Evolutionary conservation across 2,329 filamentous ascomycete species (phyloP).

Genomic region (Sporothrix protearum): DNA sequence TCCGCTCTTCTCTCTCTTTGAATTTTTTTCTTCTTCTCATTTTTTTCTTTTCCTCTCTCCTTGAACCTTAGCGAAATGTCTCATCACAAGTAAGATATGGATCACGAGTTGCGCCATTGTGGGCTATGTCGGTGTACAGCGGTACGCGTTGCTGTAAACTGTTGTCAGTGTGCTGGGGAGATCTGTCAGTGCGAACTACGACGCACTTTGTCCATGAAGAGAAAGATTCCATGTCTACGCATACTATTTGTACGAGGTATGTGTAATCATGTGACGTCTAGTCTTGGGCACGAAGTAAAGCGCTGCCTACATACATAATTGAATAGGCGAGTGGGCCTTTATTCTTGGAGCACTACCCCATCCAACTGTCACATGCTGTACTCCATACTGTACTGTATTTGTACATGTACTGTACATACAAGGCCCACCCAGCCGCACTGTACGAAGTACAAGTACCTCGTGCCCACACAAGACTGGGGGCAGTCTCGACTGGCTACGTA

Average conservation of each 20-base stretch:
- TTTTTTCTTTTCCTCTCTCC: not conserved
- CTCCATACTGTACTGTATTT: too few relatives aligned
- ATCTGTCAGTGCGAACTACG: not conserved
- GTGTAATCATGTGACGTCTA: not conserved
- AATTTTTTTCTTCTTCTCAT: too few relatives aligned
- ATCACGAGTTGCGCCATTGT: not conserved
- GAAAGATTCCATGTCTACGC: not conserved
- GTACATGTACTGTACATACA: too few relatives aligned
- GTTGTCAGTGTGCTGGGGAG: not conserved
- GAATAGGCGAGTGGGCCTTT: not conserved
- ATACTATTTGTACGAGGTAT: not conserved
- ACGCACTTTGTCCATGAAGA: not conserved
- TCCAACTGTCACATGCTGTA: not conserved
- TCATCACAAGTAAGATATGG: not conserved
- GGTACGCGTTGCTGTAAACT: not conserved
- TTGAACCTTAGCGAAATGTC: not conserved
- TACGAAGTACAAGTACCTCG: not conserved
- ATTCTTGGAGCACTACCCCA: not conserved
- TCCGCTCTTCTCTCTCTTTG: not conserved
- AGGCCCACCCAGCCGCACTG: not conserved
- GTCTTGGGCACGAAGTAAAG: not conserved
- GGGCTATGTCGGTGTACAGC: too few relatives aligned
- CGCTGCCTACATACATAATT: conserved; percentile 9
- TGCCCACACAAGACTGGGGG: not conserved
- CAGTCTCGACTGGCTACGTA: not conserved